These are phyloP conservation scores for Cercospora brassicicola DNA, from an alignment of 2,329 filamentous ascomycete genomes.

Conservation along the genomic window DNA sequence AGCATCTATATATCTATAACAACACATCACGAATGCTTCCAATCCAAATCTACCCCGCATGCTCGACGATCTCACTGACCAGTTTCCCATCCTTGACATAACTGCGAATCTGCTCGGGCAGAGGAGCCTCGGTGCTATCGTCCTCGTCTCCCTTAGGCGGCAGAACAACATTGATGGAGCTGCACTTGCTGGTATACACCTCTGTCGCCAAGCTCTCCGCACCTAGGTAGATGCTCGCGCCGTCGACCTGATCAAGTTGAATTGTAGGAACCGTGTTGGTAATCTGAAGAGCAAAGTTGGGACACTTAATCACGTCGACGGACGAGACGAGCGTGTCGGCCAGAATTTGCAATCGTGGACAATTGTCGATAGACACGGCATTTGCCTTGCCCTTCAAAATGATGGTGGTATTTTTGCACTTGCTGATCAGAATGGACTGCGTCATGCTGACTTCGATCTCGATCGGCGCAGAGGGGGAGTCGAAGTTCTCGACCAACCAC, in stretches of 20 bases:
- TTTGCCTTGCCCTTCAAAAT: constrained; percentile 92
- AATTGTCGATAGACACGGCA: constrained; percentile 94
- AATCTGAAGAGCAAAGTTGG: constrained; percentile 84
- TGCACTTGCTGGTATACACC: constrained; percentile 85
- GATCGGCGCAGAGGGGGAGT: constrained; percentile 69
- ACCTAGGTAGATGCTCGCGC: constrained; percentile 81
- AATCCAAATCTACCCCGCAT: constrained; percentile 60
- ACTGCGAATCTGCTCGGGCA: constrained; percentile 88
- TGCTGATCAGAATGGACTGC: constrained; percentile 88
- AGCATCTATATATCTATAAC: background rate
- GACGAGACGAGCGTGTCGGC: constrained; percentile 87
- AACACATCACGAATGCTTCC: background rate
- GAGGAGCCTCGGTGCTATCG: constrained; percentile 81
- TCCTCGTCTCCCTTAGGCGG: constrained; percentile 65
- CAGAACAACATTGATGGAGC: constrained; percentile 83
- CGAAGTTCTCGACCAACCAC: constrained; percentile 95
- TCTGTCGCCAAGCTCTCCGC: constrained; percentile 76
- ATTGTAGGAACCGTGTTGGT: constrained; percentile 82
- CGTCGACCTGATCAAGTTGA: constrained; percentile 88
- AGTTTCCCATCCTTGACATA: constrained; percentile 74
- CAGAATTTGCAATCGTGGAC: constrained; percentile 76
- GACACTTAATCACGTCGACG: constrained; percentile 91
- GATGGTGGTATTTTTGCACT: constrained; percentile 87
- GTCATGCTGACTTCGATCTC: constrained; percentile 78
- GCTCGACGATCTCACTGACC: constrained; percentile 92